These are phyloP conservation scores for Paraconiothyrium brasiliense DNA, from an alignment of 2,329 filamentous ascomycete genomes.

Conservation along the genomic window DNA sequence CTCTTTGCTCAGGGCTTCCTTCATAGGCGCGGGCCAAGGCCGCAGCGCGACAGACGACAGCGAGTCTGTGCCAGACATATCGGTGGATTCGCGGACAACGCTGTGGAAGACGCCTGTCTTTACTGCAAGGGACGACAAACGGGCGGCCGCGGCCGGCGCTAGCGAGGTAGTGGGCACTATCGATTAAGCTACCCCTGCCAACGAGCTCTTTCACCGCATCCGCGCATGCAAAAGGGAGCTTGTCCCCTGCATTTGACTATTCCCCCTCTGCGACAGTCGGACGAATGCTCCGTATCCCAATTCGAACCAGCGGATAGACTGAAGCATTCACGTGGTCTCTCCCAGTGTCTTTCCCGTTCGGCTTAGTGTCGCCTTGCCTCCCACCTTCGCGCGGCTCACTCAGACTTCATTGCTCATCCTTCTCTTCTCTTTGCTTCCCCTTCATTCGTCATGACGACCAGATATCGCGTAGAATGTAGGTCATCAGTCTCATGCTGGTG, in stretches of 20 bases:
- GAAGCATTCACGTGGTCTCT: conserved; percentile 17
- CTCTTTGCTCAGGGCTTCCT: conserved; percentile 61
- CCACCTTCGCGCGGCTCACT: conserved; percentile 30
- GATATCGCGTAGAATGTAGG: conserved; percentile 55
- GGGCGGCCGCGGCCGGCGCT: conserved; percentile 28
- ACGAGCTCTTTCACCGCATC: neutral
- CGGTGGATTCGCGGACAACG: conserved; percentile 7
- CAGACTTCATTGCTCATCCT: conserved; percentile 9
- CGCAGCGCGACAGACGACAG: conserved; percentile 66
- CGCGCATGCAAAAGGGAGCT: neutral
- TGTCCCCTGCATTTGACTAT: neutral
- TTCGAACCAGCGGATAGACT: neutral
- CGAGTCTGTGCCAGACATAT: conserved; percentile 38
- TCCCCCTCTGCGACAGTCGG: neutral
- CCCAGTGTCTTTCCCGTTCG: conserved; percentile 22
- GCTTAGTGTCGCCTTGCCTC: conserved; percentile 38
- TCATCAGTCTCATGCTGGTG: neutral
- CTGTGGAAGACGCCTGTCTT: neutral
- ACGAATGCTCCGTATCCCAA: conserved; percentile 7
- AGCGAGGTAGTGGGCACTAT: conserved; percentile 28
- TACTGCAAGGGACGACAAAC: conserved; percentile 12
- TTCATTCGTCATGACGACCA: conserved; percentile 48
- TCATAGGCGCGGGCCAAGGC: conserved; percentile 65
- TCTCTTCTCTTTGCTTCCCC: conserved; percentile 15
- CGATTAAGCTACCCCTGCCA: conserved; percentile 33